Base-by-base conservation (phyloP, 2,329 filamentous ascomycete genomes). In the Sporothrix dimorphospora region DNA sequence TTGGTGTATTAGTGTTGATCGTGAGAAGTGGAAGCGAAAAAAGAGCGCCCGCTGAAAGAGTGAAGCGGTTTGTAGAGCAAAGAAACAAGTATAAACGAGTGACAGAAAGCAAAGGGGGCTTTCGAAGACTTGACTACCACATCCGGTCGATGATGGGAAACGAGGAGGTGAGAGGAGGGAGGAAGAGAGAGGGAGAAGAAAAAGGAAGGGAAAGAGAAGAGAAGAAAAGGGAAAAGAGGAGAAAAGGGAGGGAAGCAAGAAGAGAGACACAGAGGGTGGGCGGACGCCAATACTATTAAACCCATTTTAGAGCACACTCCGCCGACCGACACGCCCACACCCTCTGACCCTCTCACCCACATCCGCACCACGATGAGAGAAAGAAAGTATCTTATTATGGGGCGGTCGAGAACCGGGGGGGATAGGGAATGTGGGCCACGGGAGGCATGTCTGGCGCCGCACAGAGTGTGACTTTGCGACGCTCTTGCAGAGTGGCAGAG, bases 31-130 rank as follows among this genome's bases (percentile, higher is more conserved):
- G 69, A 42, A 27, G 53, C 19, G n/a, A 19, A 77, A 75, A 77
- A 78, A 75, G 71, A 72, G 85, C 90, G 91, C 88, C 92, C 92
- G 92, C 92, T 94, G 84, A 94, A 94, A 82, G 92, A 93, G 90
- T 93, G 91, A 93, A 93, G 91, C 91, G 90, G 90, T 91, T 45
- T 42, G 11, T 45, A 79, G 67, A 80, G 77, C n/a, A 75, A 74
- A 73, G 74, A 79, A 78, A 80, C 79, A 53, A 68, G 80, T 78
- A 78, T 81, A 85, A 84, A 80, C 81, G 84, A 83, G 83, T 79
- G 83, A 83, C 82, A 53, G 84, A 86, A 85, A 85, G 83, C 82
- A 79, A 81, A 79, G 77, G 77, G 27, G 80, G 79, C 80, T 81
- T 81, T 82, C 83, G 81, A 82, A 82, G 55, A 40, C 71, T 84